phyloP scores from a whole-genome alignment of 441 rosid genomes.

The Euphorbia celastroides region DNA sequence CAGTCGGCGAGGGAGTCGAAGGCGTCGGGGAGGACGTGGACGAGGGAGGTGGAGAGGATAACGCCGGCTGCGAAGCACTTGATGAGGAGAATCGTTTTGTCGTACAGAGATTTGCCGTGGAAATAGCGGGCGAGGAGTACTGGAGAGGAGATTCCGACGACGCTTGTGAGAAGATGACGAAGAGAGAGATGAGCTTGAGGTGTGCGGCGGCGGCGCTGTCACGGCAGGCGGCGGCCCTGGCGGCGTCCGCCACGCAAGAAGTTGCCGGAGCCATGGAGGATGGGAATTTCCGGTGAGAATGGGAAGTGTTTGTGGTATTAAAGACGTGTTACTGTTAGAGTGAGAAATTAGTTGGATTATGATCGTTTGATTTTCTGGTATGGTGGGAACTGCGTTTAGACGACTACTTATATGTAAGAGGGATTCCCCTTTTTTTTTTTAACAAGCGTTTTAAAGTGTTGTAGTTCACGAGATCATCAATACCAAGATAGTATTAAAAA shows the following conservation, averaged over 20 bases:
- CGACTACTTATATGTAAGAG: too few relatives aligned
- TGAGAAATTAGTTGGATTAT: too few relatives aligned
- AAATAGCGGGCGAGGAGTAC: constrained; percentile 68
- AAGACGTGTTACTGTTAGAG: neutral
- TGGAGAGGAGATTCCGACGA: constrained; percentile 58
- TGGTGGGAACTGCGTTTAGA: neutral
- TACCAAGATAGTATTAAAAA: too few relatives aligned
- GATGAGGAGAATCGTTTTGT: constrained; percentile 53
- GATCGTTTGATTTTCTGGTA: neutral
- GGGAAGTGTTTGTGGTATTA: too few relatives aligned
- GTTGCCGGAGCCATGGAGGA: constrained; percentile 24
- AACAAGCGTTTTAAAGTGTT: too few relatives aligned
- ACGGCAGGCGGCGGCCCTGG: constrained; percentile 51
- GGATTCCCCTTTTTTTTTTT: too few relatives aligned
- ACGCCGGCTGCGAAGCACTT: constrained; percentile 97
- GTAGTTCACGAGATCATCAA: too few relatives aligned
- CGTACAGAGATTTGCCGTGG: constrained; percentile 73
- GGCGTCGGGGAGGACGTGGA: constrained; percentile 93
- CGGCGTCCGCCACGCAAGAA: constrained; percentile 41
- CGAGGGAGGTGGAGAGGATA: constrained; percentile 80
- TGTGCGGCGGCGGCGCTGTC: constrained; percentile 56
- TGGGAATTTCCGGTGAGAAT: too few relatives aligned
- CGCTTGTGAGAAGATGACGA: constrained; percentile 66
- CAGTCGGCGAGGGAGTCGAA: constrained; percentile 65
- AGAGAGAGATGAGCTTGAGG: constrained; percentile 53